These are phyloP conservation scores for Magnusiomyces paraingens DNA, from an alignment of 1,139 yeast species.

Conservation along the genomic window DNA sequence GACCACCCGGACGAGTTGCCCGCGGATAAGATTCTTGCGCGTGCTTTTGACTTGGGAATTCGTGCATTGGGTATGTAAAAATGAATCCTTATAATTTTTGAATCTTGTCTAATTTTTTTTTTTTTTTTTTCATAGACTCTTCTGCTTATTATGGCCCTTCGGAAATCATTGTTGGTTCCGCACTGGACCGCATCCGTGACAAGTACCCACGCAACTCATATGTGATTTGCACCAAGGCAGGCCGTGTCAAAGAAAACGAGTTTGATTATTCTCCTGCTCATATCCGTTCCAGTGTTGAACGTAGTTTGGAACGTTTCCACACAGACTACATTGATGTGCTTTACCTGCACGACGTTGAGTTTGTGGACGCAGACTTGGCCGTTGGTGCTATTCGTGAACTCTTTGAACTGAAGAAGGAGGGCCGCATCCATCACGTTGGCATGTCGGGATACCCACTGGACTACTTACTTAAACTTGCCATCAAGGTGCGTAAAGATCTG, in stretches of 20 bases:
- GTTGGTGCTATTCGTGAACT: conserved; percentile 59
- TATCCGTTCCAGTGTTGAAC: conserved; percentile 54
- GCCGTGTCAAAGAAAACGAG: conserved; percentile 58
- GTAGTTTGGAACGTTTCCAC: conserved; percentile 60
- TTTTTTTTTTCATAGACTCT: conserved; percentile 46
- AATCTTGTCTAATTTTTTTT: not conserved
- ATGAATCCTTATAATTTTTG: too few relatives aligned
- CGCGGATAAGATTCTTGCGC: conserved; percentile 47
- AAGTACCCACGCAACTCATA: conserved; percentile 56
- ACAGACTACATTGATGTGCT: conserved; percentile 72
- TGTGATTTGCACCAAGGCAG: conserved; percentile 80
- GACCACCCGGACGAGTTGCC: conserved; percentile 57
- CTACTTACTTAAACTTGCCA: conserved; percentile 40
- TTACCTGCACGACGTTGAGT: conserved; percentile 86
- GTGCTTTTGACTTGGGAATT: conserved; percentile 62
- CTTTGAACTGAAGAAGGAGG: conserved; percentile 53
- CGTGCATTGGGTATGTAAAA: conserved; percentile 38
- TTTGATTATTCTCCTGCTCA: conserved; percentile 66
- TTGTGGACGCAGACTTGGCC: conserved; percentile 51
- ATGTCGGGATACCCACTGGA: conserved; percentile 84
- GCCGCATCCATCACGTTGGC: conserved; percentile 61
- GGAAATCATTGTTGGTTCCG: conserved; percentile 65
- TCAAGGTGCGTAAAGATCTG: conserved; percentile 34
- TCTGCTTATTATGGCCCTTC: conserved; percentile 93
- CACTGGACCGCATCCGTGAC: conserved; percentile 41